phyloP scores from a whole-genome alignment of 192 early-diverging fungal genomes.

The Coemansia sp. region DNA sequence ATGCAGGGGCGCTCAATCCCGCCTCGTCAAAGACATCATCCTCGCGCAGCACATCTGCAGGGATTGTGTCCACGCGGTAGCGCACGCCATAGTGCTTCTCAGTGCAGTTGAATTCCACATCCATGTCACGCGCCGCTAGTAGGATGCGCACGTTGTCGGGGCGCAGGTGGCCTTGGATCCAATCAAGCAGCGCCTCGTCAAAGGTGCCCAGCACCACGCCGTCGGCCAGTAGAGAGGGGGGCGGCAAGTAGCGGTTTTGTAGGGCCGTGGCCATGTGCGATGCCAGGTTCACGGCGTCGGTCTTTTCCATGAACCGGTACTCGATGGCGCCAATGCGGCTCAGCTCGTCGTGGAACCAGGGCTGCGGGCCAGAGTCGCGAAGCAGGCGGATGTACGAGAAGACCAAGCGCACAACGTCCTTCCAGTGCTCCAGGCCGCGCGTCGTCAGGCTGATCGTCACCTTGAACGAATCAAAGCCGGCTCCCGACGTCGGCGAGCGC shows the following conservation, averaged over 20 bases:
- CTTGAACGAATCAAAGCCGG: conserved; percentile 63
- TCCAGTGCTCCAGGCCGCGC: conserved; percentile 66
- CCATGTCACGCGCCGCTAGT: conserved; percentile 40
- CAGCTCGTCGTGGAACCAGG: conserved; percentile 79
- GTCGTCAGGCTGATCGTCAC: conserved; percentile 79
- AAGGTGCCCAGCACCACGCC: conserved; percentile 61
- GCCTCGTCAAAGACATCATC: conserved; percentile 37
- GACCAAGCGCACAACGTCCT: conserved; percentile 72
- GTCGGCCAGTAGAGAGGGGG: conserved; percentile 62
- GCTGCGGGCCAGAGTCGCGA: conserved; percentile 58
- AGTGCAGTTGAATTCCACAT: conserved; percentile 46
- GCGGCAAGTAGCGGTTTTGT: conserved; percentile 67
- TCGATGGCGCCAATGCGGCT: conserved; percentile 45
- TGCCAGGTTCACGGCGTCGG: conserved; percentile 56
- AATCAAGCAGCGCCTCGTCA: conserved; percentile 59
- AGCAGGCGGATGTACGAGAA: conserved; percentile 91
- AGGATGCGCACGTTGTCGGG: conserved; percentile 60
- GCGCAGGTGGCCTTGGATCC: conserved; percentile 54
- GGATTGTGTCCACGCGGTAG: conserved; percentile 63
- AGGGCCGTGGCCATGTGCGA: conserved; percentile 69
- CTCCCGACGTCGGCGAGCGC: conserved; percentile 57
- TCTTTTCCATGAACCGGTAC: conserved; percentile 77
- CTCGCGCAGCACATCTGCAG: conserved; percentile 35
- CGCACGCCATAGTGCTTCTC: conserved; percentile 80
- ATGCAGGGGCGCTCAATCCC: too few species aligned